Conservation (phyloP, 2,329 filamentous ascomycete species). For the Stachybotrys elegans region DNA sequence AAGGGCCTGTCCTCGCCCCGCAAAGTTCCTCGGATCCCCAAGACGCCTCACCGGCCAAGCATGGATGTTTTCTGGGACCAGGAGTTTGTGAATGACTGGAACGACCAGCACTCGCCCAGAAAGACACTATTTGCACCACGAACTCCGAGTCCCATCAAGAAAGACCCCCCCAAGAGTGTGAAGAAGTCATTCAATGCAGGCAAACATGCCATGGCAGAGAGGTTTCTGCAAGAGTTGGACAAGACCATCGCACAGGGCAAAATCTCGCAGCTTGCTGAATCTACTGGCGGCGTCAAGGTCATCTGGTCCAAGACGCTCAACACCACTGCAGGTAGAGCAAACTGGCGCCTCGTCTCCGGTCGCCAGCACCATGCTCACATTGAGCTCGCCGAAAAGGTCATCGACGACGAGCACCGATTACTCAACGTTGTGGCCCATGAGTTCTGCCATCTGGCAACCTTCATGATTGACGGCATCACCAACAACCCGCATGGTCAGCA, state of each 20-base stretch:
- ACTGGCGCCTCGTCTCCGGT: constrained; percentile 60
- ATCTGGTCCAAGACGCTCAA: constrained; percentile 75
- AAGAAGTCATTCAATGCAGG: constrained; percentile 57
- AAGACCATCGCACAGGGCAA: constrained; percentile 53
- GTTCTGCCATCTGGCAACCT: constrained; percentile 90
- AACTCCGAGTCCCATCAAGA: constrained; percentile 14
- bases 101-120: constrained; percentile 53
- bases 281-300: constrained; percentile 66
- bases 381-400: constrained; percentile 84
- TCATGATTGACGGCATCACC: constrained; percentile 74
- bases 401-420: constrained; percentile 70
- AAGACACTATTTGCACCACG: constrained; percentile 29
- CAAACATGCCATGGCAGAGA: constrained; percentile 58
- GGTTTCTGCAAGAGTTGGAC: constrained; percentile 68
- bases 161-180: constrained; percentile 22
- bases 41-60: constrained; percentile 46
- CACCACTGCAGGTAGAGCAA: constrained; percentile 72
- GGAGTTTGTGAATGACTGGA: constrained; percentile 57
- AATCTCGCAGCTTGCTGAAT: constrained; percentile 51
- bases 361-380: constrained; percentile 66
- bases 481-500: constrained; percentile 77
- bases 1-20: constrained; percentile 22
- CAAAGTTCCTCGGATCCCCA: constrained; percentile 38
- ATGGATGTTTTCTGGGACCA: constrained; percentile 57
- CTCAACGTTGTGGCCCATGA: constrained; percentile 94